These are phyloP conservation scores for Debaryomyces udenii DNA, from an alignment of 1,139 yeast genomes.

Conservation along the genomic window DNA sequence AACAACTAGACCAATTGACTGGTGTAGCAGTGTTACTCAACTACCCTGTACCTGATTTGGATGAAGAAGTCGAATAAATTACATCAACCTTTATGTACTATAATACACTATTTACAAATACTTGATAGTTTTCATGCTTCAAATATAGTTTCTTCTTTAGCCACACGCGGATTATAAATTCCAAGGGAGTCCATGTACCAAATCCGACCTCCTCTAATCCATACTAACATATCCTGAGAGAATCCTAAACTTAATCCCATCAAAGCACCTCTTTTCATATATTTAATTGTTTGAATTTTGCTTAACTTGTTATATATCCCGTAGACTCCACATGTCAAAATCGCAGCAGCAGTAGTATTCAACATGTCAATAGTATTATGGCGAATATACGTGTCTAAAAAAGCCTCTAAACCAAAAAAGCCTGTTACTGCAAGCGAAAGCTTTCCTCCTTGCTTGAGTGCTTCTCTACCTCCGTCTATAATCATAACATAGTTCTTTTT, in stretches of 20 bases:
- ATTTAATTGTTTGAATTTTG: constrained; percentile 47
- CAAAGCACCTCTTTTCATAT: constrained; percentile 55
- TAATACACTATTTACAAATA: constrained; percentile 15
- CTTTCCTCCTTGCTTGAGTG: constrained; percentile 46
- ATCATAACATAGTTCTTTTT: constrained; percentile 78
- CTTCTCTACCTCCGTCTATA: constrained; percentile 52
- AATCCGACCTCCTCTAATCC: constrained; percentile 58
- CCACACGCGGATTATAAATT: constrained; percentile 18
- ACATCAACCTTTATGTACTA: constrained; percentile 2
- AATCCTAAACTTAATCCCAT: constrained; percentile 66
- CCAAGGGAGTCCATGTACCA: constrained; percentile 56
- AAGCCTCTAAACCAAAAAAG: constrained; percentile 65
- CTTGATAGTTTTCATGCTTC: constrained; percentile 7
- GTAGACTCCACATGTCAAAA: constrained; percentile 53
- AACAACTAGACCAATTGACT: constrained; percentile 83
- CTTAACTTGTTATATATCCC: constrained; percentile 51
- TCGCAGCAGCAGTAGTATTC: constrained; percentile 61
- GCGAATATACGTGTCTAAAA: constrained; percentile 53
- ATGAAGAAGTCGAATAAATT: constrained; percentile 56
- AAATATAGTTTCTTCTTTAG: constrained; percentile 4
- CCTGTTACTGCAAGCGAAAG: constrained; percentile 50
- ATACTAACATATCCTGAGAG: constrained; percentile 64
- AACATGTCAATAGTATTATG: constrained; percentile 58
- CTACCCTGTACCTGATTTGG: constrained; percentile 84
- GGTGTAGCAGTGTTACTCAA: constrained; percentile 88